Evolutionary conservation across 1,139 yeast genomes (phyloP).

Genomic region (Taiozyma sp.): DNA sequence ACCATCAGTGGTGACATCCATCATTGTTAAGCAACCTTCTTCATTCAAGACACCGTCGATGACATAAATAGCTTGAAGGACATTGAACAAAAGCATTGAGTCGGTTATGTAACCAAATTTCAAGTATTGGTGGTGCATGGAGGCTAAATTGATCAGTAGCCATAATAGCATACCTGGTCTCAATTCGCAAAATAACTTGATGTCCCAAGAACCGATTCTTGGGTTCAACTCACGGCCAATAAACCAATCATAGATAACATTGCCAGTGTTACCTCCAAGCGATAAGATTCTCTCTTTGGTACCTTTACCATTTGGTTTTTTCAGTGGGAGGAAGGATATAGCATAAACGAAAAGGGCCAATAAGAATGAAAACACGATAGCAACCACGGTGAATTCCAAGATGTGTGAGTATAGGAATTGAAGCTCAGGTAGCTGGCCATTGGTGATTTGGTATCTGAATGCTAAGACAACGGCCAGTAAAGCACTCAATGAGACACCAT

Average conservation of each 20-base stretch:
- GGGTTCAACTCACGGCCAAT: slow-evolving; percentile 97
- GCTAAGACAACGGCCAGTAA: slow-evolving; percentile 41
- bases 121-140: slow-evolving; percentile 77
- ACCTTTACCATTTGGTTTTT: slow-evolving; percentile 44
- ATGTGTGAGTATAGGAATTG: slow-evolving; percentile 68
- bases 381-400: slow-evolving; percentile 56
- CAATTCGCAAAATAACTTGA: slow-evolving; percentile 88
- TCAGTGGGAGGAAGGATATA: slow-evolving; percentile 58
- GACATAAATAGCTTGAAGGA: slow-evolving; percentile 76
- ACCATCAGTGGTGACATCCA: slow-evolving; percentile 94
- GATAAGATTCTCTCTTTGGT: slow-evolving; percentile 73
- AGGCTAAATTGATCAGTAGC: slow-evolving; percentile 73
- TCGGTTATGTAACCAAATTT: slow-evolving; percentile 57
- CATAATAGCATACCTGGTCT: slow-evolving; percentile 93
- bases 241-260: slow-evolving; percentile 83
- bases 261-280: slow-evolving; percentile 81
- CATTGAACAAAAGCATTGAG: slow-evolving; percentile 64
- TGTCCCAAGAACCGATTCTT: slow-evolving; percentile 78
- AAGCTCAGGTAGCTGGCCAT: slow-evolving; percentile 71
- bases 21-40: slow-evolving; percentile 86
- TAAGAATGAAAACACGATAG: slow-evolving; percentile 58
- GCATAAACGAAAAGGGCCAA: slow-evolving; percentile 65
- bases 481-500: slow-evolving; percentile 60
- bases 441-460: slow-evolving; percentile 45
- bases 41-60: slow-evolving; percentile 92